A percentile compares a stretch with the other conserved stretches of the same genome.
Conservation (phyloP, 305 asterid genomes). For the Solanum aculeatissimum region DNA sequence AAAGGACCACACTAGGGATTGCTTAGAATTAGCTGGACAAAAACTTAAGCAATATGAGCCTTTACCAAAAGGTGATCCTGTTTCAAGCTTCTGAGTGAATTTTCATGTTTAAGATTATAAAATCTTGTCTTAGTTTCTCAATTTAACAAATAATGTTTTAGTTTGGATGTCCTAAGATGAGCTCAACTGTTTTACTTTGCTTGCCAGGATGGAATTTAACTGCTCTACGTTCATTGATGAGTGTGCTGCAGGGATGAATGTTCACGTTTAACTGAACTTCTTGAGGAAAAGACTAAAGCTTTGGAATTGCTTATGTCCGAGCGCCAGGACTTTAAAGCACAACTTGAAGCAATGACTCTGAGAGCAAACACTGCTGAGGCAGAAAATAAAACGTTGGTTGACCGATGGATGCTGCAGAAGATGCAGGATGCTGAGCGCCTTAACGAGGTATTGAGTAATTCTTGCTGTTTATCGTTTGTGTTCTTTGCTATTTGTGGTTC, state of each 20-base stretch:
- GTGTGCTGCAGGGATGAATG: constrained; percentile 64
- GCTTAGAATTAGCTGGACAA: not conserved
- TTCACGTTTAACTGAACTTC: constrained; percentile 37
- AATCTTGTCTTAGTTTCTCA: not conserved
- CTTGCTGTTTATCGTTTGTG: not conserved
- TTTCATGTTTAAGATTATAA: not conserved
- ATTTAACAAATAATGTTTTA: not conserved
- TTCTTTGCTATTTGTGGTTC: not conserved
- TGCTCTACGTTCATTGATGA: not conserved
- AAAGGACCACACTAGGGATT: not conserved
- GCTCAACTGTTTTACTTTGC: not conserved
- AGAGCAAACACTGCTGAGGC: constrained; percentile 64
- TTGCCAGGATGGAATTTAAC: not conserved
- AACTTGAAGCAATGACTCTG: constrained; percentile 45
- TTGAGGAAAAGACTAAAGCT: constrained; percentile 77
- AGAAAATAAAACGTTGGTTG: constrained; percentile 77
- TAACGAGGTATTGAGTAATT: constrained; percentile 49
- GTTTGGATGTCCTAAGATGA: not conserved
- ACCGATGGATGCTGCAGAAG: constrained; percentile 85
- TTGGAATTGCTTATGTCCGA: constrained; percentile 70
- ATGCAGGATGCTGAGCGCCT: constrained; percentile 91
- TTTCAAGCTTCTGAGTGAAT: not conserved
- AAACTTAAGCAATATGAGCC: not conserved
- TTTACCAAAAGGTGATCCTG: not conserved
- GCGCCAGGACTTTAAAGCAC: constrained; percentile 58